Evolutionary conservation across 1,284 basidiomycete species (phyloP).

Genomic region (Fomitopsis betulina): DNA sequence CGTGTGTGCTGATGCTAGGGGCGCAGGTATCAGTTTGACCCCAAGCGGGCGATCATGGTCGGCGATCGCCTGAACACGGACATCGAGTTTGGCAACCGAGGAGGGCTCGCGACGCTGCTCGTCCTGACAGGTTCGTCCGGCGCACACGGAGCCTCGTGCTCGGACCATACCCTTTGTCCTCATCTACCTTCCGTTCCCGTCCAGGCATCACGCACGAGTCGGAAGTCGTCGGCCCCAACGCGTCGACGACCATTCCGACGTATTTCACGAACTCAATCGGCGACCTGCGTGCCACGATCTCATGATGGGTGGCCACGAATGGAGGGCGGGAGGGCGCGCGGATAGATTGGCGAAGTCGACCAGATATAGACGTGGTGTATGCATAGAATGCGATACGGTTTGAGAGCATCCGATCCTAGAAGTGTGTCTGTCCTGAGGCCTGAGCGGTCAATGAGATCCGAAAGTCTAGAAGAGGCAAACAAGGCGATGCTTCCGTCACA

Average conservation of each 20-base stretch:
- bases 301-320: slow-evolving; percentile 8
- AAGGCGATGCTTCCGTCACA: no score
- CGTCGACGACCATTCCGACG: slow-evolving; percentile 72
- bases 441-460: background rate
- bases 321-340: slow-evolving; percentile 1
- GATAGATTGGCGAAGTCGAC: background rate
- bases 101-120: slow-evolving; percentile 82
- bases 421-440: background rate
- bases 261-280: slow-evolving; percentile 79
- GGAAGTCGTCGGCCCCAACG: slow-evolving; percentile 68
- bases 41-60: slow-evolving; percentile 85
- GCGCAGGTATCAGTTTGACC: slow-evolving; percentile 79
- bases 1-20: slow-evolving; percentile 4
- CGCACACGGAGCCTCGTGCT: background rate
- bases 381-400: background rate
- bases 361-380: slow-evolving; percentile 1
- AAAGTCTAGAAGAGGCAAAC: no score
- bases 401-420: background rate
- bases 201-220: slow-evolving; percentile 70
- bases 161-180: background rate
- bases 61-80: slow-evolving; percentile 96
- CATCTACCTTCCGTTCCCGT: background rate
- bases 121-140: slow-evolving; percentile 79
- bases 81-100: slow-evolving; percentile 86
- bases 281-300: slow-evolving; percentile 48